Percentiles rank a stretch among this genome's conserved stretches.
These are phyloP conservation scores for Arthrinium puccinioides DNA, from an alignment of 2,329 filamentous ascomycete genomes.

Conservation along the genomic window DNA sequence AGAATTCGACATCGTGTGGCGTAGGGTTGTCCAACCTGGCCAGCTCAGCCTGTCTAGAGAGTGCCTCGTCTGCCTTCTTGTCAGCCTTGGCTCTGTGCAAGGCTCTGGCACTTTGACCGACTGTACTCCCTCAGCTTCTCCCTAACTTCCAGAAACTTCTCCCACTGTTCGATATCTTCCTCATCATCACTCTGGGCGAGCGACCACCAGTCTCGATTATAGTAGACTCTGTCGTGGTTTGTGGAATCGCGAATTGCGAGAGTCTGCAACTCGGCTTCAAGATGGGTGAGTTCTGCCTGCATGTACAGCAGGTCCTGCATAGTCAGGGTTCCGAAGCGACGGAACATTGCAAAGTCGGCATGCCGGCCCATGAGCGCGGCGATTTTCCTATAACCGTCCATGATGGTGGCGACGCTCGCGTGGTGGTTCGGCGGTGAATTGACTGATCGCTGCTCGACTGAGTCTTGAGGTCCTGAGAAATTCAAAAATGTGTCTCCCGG, in stretches of 20 bases:
- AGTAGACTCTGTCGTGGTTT: neutral
- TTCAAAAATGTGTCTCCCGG: no score
- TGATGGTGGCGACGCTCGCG: no score
- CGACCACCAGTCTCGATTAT: constrained; percentile 7
- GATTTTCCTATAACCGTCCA: constrained; percentile 7
- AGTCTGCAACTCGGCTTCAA: constrained; percentile 4
- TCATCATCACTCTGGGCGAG: constrained; percentile 3
- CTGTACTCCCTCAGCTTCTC: constrained; percentile 8
- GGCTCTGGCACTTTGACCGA: neutral
- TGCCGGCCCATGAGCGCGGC: constrained; percentile 6
- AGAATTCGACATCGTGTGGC: constrained; percentile 3
- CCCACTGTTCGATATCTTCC: constrained; percentile 6
- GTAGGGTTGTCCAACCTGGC: constrained; percentile 2
- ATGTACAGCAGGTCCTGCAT: constrained; percentile 6
- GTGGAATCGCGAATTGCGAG: constrained; percentile 1
- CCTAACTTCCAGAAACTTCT: constrained; percentile 7
- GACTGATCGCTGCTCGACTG: no score
- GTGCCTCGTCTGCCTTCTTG: neutral
- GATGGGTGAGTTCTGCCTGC: constrained; percentile 8
- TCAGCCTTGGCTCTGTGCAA: neutral
- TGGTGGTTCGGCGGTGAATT: no score
- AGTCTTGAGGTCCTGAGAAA: no score
- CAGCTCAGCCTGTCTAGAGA: constrained; percentile 5
- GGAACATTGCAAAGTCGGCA: constrained; percentile 6
- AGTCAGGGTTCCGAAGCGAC: constrained; percentile 6